Percentiles rank a stretch among this genome's conserved stretches.
Evolutionary conservation across 2,329 filamentous ascomycete genomes (phyloP).

Genomic region (Didymellaceae sp.): DNA sequence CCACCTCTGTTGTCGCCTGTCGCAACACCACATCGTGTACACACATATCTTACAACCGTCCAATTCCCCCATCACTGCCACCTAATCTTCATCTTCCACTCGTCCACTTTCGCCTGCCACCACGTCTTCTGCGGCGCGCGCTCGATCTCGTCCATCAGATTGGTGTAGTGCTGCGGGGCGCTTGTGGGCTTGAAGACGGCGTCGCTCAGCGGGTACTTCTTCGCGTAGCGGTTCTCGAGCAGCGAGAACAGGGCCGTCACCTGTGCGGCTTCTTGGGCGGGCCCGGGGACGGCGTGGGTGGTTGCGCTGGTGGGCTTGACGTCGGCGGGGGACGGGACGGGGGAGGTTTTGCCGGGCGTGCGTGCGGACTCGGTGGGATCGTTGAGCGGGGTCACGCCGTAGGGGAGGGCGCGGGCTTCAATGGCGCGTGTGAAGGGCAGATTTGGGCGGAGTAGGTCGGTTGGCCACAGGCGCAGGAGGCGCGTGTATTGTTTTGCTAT

Average conservation of each 20-base stretch:
- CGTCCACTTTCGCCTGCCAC: slow-evolving; percentile 43
- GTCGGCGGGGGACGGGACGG: slow-evolving; percentile 17
- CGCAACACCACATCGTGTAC: background rate
- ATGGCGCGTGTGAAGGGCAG: slow-evolving; percentile 55
- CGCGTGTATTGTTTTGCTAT: slow-evolving; percentile 58
- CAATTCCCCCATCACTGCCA: slow-evolving; percentile 28
- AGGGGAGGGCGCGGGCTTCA: slow-evolving; percentile 47
- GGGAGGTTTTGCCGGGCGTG: slow-evolving; percentile 2
- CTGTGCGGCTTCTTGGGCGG: slow-evolving; percentile 51
- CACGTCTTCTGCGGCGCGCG: slow-evolving; percentile 44
- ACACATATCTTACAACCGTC: slow-evolving; percentile 3
- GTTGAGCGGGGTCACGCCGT: slow-evolving; percentile 36
- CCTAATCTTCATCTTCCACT: slow-evolving; percentile 49
- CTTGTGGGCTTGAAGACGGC: slow-evolving; percentile 40
- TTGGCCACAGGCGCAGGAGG: slow-evolving; percentile 58
- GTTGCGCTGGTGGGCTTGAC: slow-evolving; percentile 15
- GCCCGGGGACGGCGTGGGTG: slow-evolving; percentile 20
- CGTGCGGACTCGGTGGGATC: slow-evolving; percentile 16
- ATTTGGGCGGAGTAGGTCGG: slow-evolving; percentile 57
- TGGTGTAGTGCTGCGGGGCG: slow-evolving; percentile 46
- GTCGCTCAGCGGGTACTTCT: slow-evolving; percentile 42
- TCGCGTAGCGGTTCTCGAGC: slow-evolving; percentile 64
- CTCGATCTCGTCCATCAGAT: slow-evolving; percentile 47
- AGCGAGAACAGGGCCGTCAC: slow-evolving; percentile 66
- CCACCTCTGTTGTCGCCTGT: too few species aligned